Conservation (phyloP, 2,329 filamentous ascomycete genomes). For the Cryphonectria carpinicola region DNA sequence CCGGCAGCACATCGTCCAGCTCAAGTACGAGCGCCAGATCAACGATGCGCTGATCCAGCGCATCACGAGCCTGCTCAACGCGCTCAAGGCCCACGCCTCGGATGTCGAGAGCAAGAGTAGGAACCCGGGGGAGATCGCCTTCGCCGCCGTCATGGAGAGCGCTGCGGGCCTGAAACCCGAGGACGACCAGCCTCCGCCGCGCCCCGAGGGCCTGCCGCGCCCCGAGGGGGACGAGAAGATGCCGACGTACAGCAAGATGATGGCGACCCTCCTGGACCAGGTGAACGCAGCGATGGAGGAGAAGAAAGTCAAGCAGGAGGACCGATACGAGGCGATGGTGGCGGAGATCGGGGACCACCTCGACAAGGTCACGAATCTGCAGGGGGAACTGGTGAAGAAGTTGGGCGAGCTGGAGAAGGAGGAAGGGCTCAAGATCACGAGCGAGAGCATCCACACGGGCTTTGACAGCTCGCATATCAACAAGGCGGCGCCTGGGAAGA, state of each 20-base stretch:
- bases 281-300: constrained; percentile 85
- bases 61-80: constrained; percentile 76
- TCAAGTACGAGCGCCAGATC: constrained; percentile 90
- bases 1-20: constrained; percentile 84
- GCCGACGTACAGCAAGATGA: constrained; percentile 94
- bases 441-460: constrained; percentile 83
- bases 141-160: constrained; percentile 85
- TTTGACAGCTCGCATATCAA: constrained; percentile 86
- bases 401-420: constrained; percentile 82
- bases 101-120: constrained; percentile 61
- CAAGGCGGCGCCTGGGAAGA: constrained; percentile 55
- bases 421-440: constrained; percentile 89
- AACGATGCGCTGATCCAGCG: constrained; percentile 88
- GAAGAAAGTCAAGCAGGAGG: constrained; percentile 65
- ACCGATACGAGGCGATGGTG: constrained; percentile 76
- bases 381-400: constrained; percentile 74
- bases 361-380: constrained; percentile 75
- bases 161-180: constrained; percentile 66
- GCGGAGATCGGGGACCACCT: constrained; percentile 77
- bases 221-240: constrained; percentile 66
- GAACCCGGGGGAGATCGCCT: constrained; percentile 80
- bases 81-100: constrained; percentile 73
- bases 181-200: constrained; percentile 73
- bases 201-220: constrained; percentile 79
- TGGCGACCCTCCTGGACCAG: constrained; percentile 93